Evolutionary conservation across 768 basidiomycete genomes (phyloP).

Genomic region (Boletus reticuloceps): DNA sequence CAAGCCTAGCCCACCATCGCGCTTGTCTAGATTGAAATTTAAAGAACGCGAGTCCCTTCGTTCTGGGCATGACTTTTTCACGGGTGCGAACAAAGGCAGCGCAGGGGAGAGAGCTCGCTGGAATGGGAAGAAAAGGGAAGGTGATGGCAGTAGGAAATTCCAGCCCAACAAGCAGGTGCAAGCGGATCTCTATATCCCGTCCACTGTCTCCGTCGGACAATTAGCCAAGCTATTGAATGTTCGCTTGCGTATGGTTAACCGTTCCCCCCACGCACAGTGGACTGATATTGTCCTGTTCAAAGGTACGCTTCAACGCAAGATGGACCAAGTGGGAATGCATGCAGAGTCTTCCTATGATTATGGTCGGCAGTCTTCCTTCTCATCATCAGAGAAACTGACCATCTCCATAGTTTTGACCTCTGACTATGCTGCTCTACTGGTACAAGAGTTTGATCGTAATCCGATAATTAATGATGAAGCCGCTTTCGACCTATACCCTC

Average conservation of each 20-base stretch:
- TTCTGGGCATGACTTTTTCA: conserved; percentile 2
- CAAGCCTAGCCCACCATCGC: background rate
- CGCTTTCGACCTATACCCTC: conserved; percentile 88
- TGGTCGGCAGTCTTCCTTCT: conserved; percentile 38
- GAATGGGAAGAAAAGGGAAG: conserved; percentile 10
- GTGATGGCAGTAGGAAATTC: conserved; percentile 7
- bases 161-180: conserved; percentile 31
- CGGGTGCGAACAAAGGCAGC: background rate
- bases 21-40: conserved; percentile 9
- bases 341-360: conserved; percentile 69
- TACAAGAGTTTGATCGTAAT: conserved; percentile 84
- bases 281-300: conserved; percentile 1
- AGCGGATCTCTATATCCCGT: conserved; percentile 67
- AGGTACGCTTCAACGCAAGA: conserved; percentile 66
- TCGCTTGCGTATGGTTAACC: conserved; percentile 50
- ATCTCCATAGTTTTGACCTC: conserved; percentile 67
- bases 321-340: conserved; percentile 69
- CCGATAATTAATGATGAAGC: conserved; percentile 91
- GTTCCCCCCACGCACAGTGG: background rate
- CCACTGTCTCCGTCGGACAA: conserved; percentile 71
- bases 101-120: background rate
- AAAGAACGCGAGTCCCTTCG: conserved; percentile 19
- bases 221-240: conserved; percentile 67
- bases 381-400: background rate
- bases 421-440: conserved; percentile 90